phyloP scores from a whole-genome alignment of 441 rosid genomes.

The Syzygium syzygioides region DNA sequence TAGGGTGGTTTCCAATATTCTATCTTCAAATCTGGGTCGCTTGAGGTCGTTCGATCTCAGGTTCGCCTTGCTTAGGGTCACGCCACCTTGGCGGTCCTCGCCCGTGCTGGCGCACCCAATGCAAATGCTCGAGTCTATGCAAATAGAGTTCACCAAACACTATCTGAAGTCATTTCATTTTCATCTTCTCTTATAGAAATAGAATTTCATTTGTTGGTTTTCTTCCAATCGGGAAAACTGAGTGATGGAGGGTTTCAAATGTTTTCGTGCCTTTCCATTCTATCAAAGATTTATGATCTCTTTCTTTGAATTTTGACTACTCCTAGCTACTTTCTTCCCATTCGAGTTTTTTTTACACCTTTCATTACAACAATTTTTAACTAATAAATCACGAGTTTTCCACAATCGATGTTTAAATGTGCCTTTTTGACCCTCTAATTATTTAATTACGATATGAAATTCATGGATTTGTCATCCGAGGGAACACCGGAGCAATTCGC shows the following conservation, averaged over 20 bases:
- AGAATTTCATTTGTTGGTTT: neutral
- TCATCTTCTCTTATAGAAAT: neutral
- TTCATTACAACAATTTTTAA: too few relatives aligned
- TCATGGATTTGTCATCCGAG: neutral
- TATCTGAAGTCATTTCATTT: neutral
- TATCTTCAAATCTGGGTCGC: neutral
- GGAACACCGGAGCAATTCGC: neutral
- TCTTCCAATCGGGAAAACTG: neutral
- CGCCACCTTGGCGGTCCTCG: neutral
- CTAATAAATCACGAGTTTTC: neutral
- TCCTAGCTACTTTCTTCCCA: neutral
- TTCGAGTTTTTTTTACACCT: neutral
- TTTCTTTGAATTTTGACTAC: neutral
- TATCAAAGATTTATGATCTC: neutral
- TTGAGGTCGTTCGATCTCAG: neutral
- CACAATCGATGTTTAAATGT: neutral
- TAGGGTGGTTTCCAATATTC: neutral
- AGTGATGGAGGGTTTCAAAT: neutral
- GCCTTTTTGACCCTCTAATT: neutral
- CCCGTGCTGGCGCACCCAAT: neutral
- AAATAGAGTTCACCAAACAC: neutral
- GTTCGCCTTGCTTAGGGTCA: neutral
- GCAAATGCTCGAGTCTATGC: neutral
- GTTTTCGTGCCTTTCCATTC: neutral
- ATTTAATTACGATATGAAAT: neutral